Evolutionary conservation across 768 basidiomycete species (phyloP), one percentile per base, ranked within the genome.

Genomic region (Suillus fuscotomentosus): DNA sequence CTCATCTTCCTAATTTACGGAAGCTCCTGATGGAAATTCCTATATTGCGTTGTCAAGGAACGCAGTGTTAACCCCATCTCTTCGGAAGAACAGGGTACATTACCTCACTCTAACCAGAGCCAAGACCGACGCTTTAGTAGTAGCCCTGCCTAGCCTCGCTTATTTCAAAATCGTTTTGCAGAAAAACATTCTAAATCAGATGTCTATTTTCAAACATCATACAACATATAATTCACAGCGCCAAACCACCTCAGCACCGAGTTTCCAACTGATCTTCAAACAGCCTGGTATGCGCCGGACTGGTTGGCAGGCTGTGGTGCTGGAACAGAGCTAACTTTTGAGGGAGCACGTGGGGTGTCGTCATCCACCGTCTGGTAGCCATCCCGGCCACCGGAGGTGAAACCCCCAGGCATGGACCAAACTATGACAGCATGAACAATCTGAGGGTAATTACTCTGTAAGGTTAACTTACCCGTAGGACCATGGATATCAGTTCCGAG

Each of bases 341-440:
- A 27, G 9, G 68, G 41, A 38, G 48, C 24, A 66, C 65, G 74
- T 1, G 74, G 70, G 45, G 76, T 73, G 67, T 87, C 85, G 43
- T 86, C 87, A 60, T 86, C 85, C 13, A 89, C 81, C 47, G 80
- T 82, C 70, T 89, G 87, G 71, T 89, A 89, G 8, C 88, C 86
- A 60, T 84, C 84, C 47, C 83, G 79, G 27, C 70, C 66, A 42
- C 75, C 69, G 5, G 86, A 84, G 0, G 87, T 86, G 68, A 89
- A 87, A 1, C 88, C 88, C 15, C 89, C 89, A 5, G 89, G 89
- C 89, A 91, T 91, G 22, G 88, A 84, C 89, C 89, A 91, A 17
- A 91, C 89, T 91, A 39, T n/a, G 43, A 53, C 5, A 43, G 15
- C 11, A 65, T 63, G 41, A 53, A 63, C 39, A 1, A 11, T 7